Evolutionary conservation across 73 alveolate species (phyloP).

Genomic region (Paramecium octaurelia): DNA sequence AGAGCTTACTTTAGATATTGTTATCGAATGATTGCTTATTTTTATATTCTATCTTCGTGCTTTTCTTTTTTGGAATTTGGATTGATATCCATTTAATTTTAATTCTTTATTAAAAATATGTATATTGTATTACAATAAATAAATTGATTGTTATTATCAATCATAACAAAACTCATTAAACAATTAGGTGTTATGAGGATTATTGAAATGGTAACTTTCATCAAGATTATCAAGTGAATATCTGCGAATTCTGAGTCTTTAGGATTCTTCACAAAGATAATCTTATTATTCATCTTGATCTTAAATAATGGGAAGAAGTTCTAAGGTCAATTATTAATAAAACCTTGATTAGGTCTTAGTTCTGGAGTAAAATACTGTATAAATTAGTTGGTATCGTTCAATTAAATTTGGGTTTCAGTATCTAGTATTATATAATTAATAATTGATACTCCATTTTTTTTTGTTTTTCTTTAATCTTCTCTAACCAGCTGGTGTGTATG

Average conservation of each 20-base stretch:
- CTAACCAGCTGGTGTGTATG: background rate
- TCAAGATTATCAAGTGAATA: background rate
- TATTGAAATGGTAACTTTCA: background rate
- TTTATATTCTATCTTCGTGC: background rate
- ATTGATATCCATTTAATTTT: background rate
- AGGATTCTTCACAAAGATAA: background rate
- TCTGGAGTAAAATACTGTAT: background rate
- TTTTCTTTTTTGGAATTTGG: background rate
- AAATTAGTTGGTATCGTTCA: background rate
- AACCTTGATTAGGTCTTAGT: background rate
- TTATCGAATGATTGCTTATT: background rate
- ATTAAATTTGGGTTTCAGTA: background rate
- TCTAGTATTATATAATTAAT: background rate
- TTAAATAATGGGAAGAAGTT: background rate
- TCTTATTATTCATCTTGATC: background rate
- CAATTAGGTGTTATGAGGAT: background rate
- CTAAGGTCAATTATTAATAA: background rate
- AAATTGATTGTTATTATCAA: background rate
- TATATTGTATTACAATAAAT: background rate
- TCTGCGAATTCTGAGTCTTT: background rate
- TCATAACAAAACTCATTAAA: background rate
- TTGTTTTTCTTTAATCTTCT: constrained; percentile 4
- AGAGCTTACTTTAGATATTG: background rate
- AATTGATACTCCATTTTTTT: background rate
- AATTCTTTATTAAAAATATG: background rate